phyloP scores from a whole-genome alignment of 2,329 filamentous ascomycete species.

The Balansia obtecta region DNA sequence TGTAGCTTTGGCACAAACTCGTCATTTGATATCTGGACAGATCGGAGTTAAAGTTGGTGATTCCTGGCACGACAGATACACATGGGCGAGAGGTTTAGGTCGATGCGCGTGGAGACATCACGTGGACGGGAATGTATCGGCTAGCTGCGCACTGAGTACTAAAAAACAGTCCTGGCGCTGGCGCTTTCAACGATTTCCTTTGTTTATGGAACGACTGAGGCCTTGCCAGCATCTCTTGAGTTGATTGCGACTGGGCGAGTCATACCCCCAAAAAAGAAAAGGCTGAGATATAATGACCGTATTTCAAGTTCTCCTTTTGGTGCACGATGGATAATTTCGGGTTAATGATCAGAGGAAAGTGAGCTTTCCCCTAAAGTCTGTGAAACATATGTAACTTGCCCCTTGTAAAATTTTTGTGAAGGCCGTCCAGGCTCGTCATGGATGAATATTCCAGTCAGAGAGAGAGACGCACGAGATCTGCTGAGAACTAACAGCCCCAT shows the following conservation, averaged over 20 bases:
- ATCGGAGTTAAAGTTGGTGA: constrained; percentile 18
- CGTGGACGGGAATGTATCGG: constrained; percentile 32
- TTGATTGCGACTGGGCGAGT: constrained; percentile 19
- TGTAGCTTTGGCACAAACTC: constrained; percentile 13
- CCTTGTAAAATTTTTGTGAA: too few species aligned
- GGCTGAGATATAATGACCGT: constrained; percentile 22
- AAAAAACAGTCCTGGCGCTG: constrained; percentile 11
- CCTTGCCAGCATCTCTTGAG: constrained; percentile 18
- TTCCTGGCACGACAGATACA: constrained; percentile 22
- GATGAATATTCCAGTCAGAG: too few species aligned
- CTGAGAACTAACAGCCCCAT: too few species aligned
- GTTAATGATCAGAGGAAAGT: too few species aligned
- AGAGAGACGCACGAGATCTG: too few species aligned
- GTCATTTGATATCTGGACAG: constrained; percentile 14
- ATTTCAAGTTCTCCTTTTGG: not conserved
- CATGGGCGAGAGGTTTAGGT: constrained; percentile 26
- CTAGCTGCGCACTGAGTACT: constrained; percentile 24
- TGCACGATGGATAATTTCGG: not conserved
- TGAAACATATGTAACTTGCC: too few species aligned
- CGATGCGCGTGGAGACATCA: constrained; percentile 27
- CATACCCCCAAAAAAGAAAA: constrained; percentile 21
- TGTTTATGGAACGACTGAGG: constrained; percentile 24
- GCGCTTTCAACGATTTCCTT: constrained; percentile 18
- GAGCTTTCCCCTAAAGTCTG: too few species aligned
- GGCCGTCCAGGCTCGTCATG: too few species aligned